Base-by-base conservation (phyloP, 805 yeast species). In the Teunomyces lycoperdinae region DNA sequence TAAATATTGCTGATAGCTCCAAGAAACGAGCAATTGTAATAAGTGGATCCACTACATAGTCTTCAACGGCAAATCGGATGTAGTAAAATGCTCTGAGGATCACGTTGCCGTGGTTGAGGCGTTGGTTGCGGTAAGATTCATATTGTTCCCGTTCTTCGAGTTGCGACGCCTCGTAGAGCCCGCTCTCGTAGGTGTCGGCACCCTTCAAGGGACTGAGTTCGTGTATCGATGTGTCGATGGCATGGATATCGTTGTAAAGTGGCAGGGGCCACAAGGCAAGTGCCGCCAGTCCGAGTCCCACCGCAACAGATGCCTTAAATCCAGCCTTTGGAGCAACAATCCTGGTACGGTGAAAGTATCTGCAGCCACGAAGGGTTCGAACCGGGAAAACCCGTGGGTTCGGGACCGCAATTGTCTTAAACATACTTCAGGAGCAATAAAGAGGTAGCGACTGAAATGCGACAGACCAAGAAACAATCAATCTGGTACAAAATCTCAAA, bases 151-250 rank as follows among this genome's bases (percentile, higher is more conserved):
- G 60, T 35, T 78, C 69, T 58, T 86, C 89, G 14, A 64, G 62
- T 53, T 82, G 84, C 0, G 91, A 85, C 0, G 87, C 72, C 9
- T 66, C 48, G 60, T 72, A 87, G 2, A 87, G 69, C 0, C 87
- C 87, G 73, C 76, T 75, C 60, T 87, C 94, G 64, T 73, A 85
- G 0, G 95, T 87, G 32, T 82, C 87, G 3, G 83, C 83, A 1
- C 55, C 58, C 1, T 73, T 60, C 48, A 73, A 78, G 0, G 87
- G 78, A 5, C 48, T 50, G 34, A 79, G 63, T n/a, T 60, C 65
- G 52, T 76, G 78, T 14, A 71, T 62, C 6, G 64, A 45, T 3
- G 62, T 57, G 45, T 66, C 66, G 1, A 65, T 54, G 10, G 68
- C 66, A 49, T 62, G 65, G 9, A 66, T 66, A 13, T 68, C 73